Evolutionary conservation across 2,329 filamentous ascomycete genomes (phyloP), one percentile per base, ranked within the genome.

Genomic region (Thelonectria blattea): DNA sequence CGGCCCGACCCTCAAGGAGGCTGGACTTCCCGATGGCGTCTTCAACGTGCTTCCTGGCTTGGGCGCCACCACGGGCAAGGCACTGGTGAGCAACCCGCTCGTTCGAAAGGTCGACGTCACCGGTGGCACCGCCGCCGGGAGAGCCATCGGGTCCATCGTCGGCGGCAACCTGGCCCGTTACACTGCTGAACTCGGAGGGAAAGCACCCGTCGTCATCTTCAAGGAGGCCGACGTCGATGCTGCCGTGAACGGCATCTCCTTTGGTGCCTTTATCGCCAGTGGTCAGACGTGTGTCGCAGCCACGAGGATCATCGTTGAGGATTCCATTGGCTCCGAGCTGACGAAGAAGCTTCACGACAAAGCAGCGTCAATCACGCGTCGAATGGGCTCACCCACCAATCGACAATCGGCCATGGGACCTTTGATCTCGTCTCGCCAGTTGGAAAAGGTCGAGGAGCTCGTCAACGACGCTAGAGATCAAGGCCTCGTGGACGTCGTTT

Each of bases 271-370:
- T 58, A 76, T 84, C 17, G 83, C 83, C 7, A 83, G 81, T 55
- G 83, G 83, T 0, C 83, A 86, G 74, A 84, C 82, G 1, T 86
- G 83, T 63, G 90, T 90, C 56, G 90, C 90, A 7, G 88, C 88
- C 53, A 92, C 90, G 41, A 84, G 91, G 69, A 85, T 94, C 72
- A 87, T 92, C 73, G 90, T 93, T 18, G 85, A 93, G 66, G 85
- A 89, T 63, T 76, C 75, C 37, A 85, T 93, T 70, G 83, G 91
- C 70, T 82, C 87, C 68, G 79, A 84, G 69, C 87, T 93, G 68
- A 72, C 92, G 47, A 77, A 84, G 65, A 80, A 80, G 57, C 89
- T 94, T 73, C 85, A 81, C 75, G 78, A 79, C 69, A 89, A 91
- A 67, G 86, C 87, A 15, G 74, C 80, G n/a, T 83, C 80, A 5